Evolutionary conservation across 331 rosid species (phyloP).

Genomic region (Telfairia occidentalis): DNA sequence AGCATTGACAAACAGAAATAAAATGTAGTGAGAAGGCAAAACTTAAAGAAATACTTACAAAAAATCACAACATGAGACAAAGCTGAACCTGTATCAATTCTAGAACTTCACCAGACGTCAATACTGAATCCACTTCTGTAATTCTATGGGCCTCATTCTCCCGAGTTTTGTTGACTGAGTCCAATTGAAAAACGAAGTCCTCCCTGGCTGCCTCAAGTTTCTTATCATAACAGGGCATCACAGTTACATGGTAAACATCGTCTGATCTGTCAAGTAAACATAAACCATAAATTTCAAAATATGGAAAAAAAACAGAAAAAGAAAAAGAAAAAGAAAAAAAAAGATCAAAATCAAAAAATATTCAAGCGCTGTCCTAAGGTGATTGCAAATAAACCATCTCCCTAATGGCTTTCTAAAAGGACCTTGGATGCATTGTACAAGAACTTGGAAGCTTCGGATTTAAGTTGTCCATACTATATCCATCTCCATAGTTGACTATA

Average conservation of each 20-base stretch:
- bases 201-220: conserved; percentile 96
- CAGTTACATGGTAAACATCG: conserved; percentile 80
- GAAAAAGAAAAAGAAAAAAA: not conserved
- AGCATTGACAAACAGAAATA: conserved; percentile 11
- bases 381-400: not conserved
- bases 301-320: too few relatives aligned
- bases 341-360: not conserved
- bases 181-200: conserved; percentile 61
- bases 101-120: conserved; percentile 90
- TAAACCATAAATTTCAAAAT: not conserved
- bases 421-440: not conserved
- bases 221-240: conserved; percentile 98
- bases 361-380: not conserved
- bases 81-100: conserved; percentile 71
- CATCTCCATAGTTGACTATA: not conserved
- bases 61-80: not conserved
- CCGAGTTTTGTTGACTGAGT: conserved; percentile 27
- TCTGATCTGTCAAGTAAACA: conserved; percentile 51
- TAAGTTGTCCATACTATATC: not conserved
- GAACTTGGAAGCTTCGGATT: not conserved
- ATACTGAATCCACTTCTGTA: conserved; percentile 85
- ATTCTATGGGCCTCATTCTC: conserved; percentile 29
- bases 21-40: not conserved
- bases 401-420: not conserved
- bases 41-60: not conserved